A percentile compares a stretch with the other conserved stretches of the same genome.
These are phyloP conservation scores for Alternaria consortialis DNA, from an alignment of 2,329 filamentous ascomycete species.

Conservation along the genomic window DNA sequence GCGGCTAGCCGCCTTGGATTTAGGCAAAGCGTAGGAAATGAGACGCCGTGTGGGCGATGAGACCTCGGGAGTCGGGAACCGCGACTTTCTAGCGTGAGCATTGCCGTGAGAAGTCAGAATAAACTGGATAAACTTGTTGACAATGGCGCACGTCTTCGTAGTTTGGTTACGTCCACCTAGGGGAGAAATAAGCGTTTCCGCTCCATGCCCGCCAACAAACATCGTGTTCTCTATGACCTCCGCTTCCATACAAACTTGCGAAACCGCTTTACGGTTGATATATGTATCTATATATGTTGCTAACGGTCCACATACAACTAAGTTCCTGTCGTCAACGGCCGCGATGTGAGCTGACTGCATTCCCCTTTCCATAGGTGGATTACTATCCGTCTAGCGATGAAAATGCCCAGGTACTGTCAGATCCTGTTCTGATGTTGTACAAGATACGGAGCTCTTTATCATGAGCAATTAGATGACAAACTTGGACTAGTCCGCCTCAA, in stretches of 20 bases:
- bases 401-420: conserved; percentile 46
- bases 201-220: background rate
- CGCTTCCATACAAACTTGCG: background rate
- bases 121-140: background rate
- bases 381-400: background rate
- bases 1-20: background rate
- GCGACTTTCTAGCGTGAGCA: background rate
- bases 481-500: background rate
- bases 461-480: background rate
- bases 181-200: background rate
- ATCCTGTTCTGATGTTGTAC: conserved; percentile 41
- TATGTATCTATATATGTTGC: background rate
- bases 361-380: background rate
- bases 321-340: background rate
- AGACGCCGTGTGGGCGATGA: background rate
- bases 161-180: background rate
- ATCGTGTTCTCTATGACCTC: background rate
- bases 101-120: background rate
- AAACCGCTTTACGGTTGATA: background rate
- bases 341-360: conserved; percentile 3
- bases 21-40: conserved; percentile 2
- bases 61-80: background rate
- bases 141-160: background rate
- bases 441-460: too few relatives aligned
- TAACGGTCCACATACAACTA: background rate